Evolutionary conservation across 768 basidiomycete species (phyloP).

Genomic region (Cystobasidiopsis lactophilus): DNA sequence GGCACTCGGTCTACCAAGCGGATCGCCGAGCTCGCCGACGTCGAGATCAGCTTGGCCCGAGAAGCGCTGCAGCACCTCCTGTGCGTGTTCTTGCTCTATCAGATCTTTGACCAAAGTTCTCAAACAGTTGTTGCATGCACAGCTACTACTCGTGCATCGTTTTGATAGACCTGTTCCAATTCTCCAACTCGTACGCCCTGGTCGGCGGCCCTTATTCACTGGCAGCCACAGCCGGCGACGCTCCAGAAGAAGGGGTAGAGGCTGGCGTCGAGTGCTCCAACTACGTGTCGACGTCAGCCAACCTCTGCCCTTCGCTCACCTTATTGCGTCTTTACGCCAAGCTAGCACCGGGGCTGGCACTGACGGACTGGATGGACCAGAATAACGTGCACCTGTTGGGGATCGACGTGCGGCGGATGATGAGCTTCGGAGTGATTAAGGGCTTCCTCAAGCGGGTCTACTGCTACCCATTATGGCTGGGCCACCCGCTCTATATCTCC

Average conservation of each 20-base stretch:
- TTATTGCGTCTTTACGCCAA: conserved; percentile 62
- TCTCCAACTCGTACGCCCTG: conserved; percentile 88
- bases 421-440: conserved; percentile 95
- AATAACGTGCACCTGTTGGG: conserved; percentile 47
- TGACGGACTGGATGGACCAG: conserved; percentile 69
- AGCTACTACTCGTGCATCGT: conserved; percentile 94
- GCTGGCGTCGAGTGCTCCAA: neutral
- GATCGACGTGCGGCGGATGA: conserved; percentile 80
- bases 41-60: conserved; percentile 57
- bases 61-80: conserved; percentile 77
- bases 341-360: conserved; percentile 56
- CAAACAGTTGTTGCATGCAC: neutral
- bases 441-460: conserved; percentile 84
- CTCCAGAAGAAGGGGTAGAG: neutral
- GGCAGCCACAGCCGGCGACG: neutral
- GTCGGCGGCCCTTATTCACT: conserved; percentile 35
- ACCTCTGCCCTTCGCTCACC: conserved; percentile 57
- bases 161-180: conserved; percentile 92
- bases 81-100: conserved; percentile 30
- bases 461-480: conserved; percentile 57
- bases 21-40: conserved; percentile 78
- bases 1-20: conserved; percentile 76
- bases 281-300: conserved; percentile 1
- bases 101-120: neutral
- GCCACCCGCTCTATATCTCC: conserved; percentile 17